These are phyloP conservation scores for Apiotrichum brassicae DNA, from an alignment of 1,284 basidiomycete species.

Conservation along the genomic window DNA sequence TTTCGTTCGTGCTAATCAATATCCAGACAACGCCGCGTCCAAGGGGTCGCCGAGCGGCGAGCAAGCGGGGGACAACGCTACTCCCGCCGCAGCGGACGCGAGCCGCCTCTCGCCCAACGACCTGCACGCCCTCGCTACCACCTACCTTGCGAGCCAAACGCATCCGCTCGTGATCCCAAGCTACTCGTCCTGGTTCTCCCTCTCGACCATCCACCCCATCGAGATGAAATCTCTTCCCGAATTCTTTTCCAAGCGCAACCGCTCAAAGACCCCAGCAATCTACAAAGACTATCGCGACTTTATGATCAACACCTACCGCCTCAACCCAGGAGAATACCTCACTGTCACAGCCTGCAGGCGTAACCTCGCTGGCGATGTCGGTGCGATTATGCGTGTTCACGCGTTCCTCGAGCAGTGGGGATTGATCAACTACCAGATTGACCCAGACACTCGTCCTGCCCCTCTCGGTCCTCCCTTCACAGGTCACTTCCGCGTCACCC, in stretches of 20 bases:
- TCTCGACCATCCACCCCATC: constrained; percentile 85
- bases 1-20: constrained; percentile 1
- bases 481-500: constrained; percentile 93
- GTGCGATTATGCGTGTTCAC: constrained; percentile 97
- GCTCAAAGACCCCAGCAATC: constrained; percentile 91
- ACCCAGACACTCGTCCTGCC: constrained; percentile 91
- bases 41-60: constrained; percentile 11
- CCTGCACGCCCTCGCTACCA: constrained; percentile 46
- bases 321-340: constrained; percentile 91
- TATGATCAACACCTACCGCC: constrained; percentile 97
- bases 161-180: constrained; percentile 96
- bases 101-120: constrained; percentile 34
- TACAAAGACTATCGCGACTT: constrained; percentile 99
- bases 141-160: constrained; percentile 90
- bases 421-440: constrained; percentile 97
- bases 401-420: constrained; percentile 99
- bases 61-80: constrained; percentile 15
- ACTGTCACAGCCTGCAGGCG: constrained; percentile 95
- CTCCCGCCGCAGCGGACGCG: constrained; percentile 21
- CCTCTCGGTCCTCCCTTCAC: constrained; percentile 95
- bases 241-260: constrained; percentile 94
- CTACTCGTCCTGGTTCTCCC: constrained; percentile 97
- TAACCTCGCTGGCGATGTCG: constrained; percentile 96
- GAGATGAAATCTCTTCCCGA: constrained; percentile 91
- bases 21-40: constrained; percentile 11